A percentile compares a stretch with the other conserved stretches of the same genome.
These are phyloP conservation scores for Epichloe hybrida DNA, from an alignment of 2,329 filamentous ascomycete genomes.

Conservation along the genomic window DNA sequence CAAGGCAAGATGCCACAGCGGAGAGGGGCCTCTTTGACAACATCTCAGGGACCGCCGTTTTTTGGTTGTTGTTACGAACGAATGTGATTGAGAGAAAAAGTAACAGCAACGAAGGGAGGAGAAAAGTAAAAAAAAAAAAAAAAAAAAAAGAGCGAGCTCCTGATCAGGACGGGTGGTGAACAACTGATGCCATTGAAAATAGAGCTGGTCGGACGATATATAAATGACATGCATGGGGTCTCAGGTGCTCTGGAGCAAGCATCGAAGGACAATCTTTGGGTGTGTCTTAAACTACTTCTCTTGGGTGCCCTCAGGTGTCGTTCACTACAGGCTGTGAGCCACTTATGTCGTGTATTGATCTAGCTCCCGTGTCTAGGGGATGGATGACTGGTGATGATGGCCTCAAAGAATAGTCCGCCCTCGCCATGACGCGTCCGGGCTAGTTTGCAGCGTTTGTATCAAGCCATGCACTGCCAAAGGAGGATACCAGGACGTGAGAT, in stretches of 20 bases:
- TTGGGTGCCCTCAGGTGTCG: neutral
- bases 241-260: neutral
- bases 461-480: no score
- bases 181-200: neutral
- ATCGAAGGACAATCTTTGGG: neutral
- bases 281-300: neutral
- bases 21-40: neutral
- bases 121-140: no score
- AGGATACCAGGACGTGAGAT: no score
- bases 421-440: neutral
- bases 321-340: neutral
- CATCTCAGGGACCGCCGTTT: neutral
- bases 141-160: neutral
- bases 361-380: neutral
- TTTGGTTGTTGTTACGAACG: no score
- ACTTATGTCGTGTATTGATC: neutral
- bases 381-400: neutral
- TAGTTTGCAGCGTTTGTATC: no score
- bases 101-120: neutral
- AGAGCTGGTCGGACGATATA: neutral
- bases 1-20: conserved; percentile 1
- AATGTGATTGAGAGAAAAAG: neutral
- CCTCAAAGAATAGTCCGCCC: neutral
- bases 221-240: neutral
- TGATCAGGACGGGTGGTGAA: neutral